Conservation (phyloP, 192 early-diverging fungal genomes). For the Dispira parvispora region DNA sequence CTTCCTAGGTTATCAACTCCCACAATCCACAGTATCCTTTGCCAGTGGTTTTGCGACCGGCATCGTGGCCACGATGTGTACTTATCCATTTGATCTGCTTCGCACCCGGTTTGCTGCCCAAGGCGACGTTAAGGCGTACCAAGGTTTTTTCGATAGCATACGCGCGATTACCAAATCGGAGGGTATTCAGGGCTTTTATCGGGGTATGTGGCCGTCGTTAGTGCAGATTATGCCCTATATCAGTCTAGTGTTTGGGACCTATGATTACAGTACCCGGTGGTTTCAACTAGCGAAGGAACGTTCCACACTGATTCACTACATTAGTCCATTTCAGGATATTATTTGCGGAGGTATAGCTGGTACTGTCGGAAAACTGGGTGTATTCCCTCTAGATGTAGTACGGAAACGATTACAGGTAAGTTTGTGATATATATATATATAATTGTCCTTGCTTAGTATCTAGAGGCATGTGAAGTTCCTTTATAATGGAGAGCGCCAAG, state of each 20-base stretch:
- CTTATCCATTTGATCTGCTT: slow-evolving; percentile 94
- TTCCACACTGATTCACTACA: neutral
- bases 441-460: too few species aligned
- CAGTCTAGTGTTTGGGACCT: slow-evolving; percentile 77
- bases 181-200: slow-evolving; percentile 70
- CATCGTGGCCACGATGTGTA: slow-evolving; percentile 51
- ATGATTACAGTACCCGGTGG: slow-evolving; percentile 36
- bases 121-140: slow-evolving; percentile 46
- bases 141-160: slow-evolving; percentile 42
- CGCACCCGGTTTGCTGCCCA: slow-evolving; percentile 88
- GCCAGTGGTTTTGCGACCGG: slow-evolving; percentile 66
- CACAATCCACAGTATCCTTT: slow-evolving; percentile 34
- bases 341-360: slow-evolving; percentile 67
- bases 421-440: too few species aligned
- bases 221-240: slow-evolving; percentile 91
- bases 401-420: slow-evolving; percentile 48
- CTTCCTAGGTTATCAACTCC: slow-evolving; percentile 12
- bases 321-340: slow-evolving; percentile 37
- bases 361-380: slow-evolving; percentile 59
- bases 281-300: slow-evolving; percentile 16
- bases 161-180: slow-evolving; percentile 48
- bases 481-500: too few species aligned
- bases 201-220: slow-evolving; percentile 62
- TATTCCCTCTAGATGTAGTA: slow-evolving; percentile 86
- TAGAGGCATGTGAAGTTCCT: too few species aligned